Conservation (phyloP, 495 filamentous ascomycete genomes). For the Xylaria telfairii region DNA sequence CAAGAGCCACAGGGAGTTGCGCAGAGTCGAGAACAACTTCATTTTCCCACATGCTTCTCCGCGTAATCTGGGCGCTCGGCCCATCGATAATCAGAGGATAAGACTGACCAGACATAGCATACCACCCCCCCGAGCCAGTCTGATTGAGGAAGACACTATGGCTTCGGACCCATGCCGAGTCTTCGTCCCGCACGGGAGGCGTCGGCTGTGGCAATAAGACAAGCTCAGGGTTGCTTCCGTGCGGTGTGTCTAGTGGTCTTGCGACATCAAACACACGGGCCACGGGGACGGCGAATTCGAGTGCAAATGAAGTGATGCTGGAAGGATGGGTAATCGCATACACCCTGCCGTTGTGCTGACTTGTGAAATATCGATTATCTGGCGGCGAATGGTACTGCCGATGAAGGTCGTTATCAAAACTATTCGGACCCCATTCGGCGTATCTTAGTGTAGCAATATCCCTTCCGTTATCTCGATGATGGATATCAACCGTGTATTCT, state of each 20-base stretch:
- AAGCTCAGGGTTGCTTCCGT: slow-evolving; percentile 65
- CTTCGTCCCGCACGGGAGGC: slow-evolving; percentile 65
- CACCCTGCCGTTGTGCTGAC: slow-evolving; percentile 83
- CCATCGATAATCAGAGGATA: slow-evolving; percentile 85
- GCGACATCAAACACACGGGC: slow-evolving; percentile 91
- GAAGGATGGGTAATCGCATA: slow-evolving; percentile 58
- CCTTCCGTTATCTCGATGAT: slow-evolving; percentile 74
- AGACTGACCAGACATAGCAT: slow-evolving; percentile 84
- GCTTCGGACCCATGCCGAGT: slow-evolving; percentile 61
- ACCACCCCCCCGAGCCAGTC: slow-evolving; percentile 86
- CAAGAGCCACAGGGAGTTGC: slow-evolving; percentile 46
- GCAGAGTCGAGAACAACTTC: slow-evolving; percentile 37
- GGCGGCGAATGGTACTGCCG: slow-evolving; percentile 78
- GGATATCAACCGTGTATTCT: slow-evolving; percentile 87
- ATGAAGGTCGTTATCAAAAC: slow-evolving; percentile 84
- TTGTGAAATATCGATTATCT: slow-evolving; percentile 88
- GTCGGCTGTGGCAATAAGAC: slow-evolving; percentile 86
- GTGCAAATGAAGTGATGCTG: slow-evolving; percentile 48
- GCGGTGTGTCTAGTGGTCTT: slow-evolving; percentile 64
- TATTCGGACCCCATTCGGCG: slow-evolving; percentile 95
- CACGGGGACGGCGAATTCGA: slow-evolving; percentile 81
- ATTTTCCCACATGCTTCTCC: slow-evolving; percentile 58
- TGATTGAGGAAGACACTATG: slow-evolving; percentile 84
- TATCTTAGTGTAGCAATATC: slow-evolving; percentile 89
- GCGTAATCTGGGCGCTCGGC: slow-evolving; percentile 69